Base-by-base conservation (phyloP, 2,329 filamentous ascomycete genomes). In the Arachnopeziza araneosa region DNA sequence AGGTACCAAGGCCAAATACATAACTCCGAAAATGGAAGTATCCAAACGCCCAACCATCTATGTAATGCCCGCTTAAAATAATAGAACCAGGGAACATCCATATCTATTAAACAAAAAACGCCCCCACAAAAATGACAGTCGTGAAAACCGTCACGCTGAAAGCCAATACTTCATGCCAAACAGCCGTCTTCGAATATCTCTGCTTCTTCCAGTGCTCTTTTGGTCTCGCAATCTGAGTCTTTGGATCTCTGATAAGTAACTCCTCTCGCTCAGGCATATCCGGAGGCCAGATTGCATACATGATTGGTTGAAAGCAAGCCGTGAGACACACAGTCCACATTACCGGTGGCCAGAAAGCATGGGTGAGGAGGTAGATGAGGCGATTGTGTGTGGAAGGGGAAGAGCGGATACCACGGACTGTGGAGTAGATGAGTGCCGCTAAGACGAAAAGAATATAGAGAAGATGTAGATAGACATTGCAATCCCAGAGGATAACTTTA, bases 321-420 rank as follows among this genome's bases (percentile, higher is more conserved):
- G 76, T 62, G 9, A 64, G 10, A 14, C 26, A 52, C 23, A 65
- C 80, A 82, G 78, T 83, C n/a, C 55, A 65, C 4, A 73, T 73
- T 51, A 85, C 67, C 0, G 84, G 84, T 6, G 83, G 83, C 84
- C 84, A 87, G 73, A 81, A 82, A 14, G 82, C 82, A 68, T 86
- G 83, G 0, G 83, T 85, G 50, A 87, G 69, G 3, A 87, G 74
- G 64, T 78, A 79, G 54, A 80, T 68, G 19, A 67, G 58, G n/a
- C 60, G 51, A 12, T 61, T 58, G 48, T 64, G 57, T 2, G 21
- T 51, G 17, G 10, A 17, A 17, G 36, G 17, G 17, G 36, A 44
- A 17, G 36, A 44, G 48, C 32, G 53, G 54, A 86, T 67, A 64
- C 77, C 78, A 58, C 79, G 68, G 17, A 84, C 73, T n/a, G 78